Percentiles rank a stretch among this genome's conserved stretches.
Evolutionary conservation across 2,329 filamentous ascomycete genomes (phyloP).

Genomic region (Fusarium pseudocircinatum): DNA sequence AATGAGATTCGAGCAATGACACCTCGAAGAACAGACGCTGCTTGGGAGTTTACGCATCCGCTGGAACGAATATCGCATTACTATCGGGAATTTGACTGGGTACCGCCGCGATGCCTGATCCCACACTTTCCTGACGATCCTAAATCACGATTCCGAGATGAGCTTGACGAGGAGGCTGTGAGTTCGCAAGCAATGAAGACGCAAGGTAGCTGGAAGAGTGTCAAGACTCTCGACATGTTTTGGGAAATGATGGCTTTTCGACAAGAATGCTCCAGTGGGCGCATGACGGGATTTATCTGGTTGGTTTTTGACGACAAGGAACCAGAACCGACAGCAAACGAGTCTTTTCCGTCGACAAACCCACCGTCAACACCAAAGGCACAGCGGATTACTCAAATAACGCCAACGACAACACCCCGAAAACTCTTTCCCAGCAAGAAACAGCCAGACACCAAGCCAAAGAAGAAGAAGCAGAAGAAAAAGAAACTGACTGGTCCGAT

Average conservation of each 20-base stretch:
- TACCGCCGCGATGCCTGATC: constrained; percentile 84
- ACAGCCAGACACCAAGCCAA: constrained; percentile 6
- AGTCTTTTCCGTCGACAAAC: constrained; percentile 40
- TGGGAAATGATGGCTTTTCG: constrained; percentile 99
- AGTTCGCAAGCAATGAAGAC: constrained; percentile 64
- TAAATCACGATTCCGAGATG: constrained; percentile 87
- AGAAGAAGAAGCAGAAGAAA: constrained; percentile 52
- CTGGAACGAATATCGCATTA: constrained; percentile 73
- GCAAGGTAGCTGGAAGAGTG: constrained; percentile 80
- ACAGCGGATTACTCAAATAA: constrained; percentile 37
- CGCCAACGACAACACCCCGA: constrained; percentile 47
- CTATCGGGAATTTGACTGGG: constrained; percentile 63
- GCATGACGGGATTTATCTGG: constrained; percentile 95
- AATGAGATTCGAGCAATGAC: constrained; percentile 83
- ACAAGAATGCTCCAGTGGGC: constrained; percentile 93
- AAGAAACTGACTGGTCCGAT: constrained; percentile 67
- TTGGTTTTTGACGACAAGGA: constrained; percentile 75
- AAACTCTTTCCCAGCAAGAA: constrained; percentile 46
- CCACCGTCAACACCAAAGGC: constrained; percentile 48
- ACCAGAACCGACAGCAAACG: constrained; percentile 7
- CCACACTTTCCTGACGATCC: constrained; percentile 95
- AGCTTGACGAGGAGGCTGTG: constrained; percentile 84
- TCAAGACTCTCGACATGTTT: constrained; percentile 87
- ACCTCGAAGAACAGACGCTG: constrained; percentile 61
- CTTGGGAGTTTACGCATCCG: constrained; percentile 77